Conservation (phyloP, 179 eudicot species). For the Silene noctiflora region DNA sequence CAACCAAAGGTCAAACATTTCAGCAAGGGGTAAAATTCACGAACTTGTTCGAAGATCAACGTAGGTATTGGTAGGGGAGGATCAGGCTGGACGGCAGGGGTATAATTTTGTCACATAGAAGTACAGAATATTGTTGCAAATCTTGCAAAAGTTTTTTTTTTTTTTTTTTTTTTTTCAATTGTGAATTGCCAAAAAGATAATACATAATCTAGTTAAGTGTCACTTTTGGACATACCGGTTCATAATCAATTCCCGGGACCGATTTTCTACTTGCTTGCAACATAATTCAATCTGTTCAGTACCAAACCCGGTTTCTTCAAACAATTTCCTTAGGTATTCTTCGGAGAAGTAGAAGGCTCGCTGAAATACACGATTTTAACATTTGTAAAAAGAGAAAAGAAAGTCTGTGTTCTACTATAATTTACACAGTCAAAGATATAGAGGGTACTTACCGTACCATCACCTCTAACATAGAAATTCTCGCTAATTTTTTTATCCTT, state of each 20-base stretch:
- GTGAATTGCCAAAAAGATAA: background rate
- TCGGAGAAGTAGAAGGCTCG: constrained; percentile 93
- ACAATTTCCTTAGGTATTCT: constrained; percentile 61
- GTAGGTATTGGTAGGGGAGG: no score
- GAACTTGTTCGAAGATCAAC: no score
- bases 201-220: background rate
- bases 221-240: constrained; percentile 52
- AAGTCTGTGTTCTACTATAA: background rate
- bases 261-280: constrained; percentile 94
- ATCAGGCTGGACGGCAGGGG: no score
- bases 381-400: background rate
- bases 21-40: no score
- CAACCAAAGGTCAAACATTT: no score
- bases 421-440: background rate
- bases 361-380: constrained; percentile 37
- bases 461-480: constrained; percentile 95
- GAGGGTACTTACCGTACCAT: constrained; percentile 76
- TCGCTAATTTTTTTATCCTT: constrained; percentile 96
- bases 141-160: background rate
- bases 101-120: background rate
- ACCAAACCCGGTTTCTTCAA: constrained; percentile 64
- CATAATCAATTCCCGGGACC: constrained; percentile 87
- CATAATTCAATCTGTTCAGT: constrained; percentile 61
- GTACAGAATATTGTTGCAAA: background rate
- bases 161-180: background rate